Conservation (phyloP, 2,329 filamentous ascomycete genomes). For the Sordariomycetes sp. region DNA sequence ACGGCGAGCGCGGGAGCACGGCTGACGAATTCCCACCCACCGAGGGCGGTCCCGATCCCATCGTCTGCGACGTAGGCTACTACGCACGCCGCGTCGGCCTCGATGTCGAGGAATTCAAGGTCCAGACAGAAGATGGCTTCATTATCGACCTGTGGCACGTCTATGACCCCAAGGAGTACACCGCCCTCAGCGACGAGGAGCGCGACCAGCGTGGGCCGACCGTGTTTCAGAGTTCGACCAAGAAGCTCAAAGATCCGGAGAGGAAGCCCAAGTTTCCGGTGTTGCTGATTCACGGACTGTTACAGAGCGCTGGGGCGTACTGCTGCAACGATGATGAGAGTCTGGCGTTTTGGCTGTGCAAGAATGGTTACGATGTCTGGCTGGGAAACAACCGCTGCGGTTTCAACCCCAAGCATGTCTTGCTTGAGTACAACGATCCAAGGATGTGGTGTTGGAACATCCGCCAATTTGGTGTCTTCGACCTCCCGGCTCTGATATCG, state of each 20-base stretch:
- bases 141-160: slow-evolving; percentile 85
- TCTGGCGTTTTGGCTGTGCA: slow-evolving; percentile 85
- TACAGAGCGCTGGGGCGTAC: slow-evolving; percentile 83
- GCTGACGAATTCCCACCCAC: slow-evolving; percentile 58
- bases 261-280: slow-evolving; percentile 65
- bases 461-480: slow-evolving; percentile 83
- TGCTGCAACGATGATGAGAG: slow-evolving; percentile 86
- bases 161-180: slow-evolving; percentile 71
- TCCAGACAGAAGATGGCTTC: slow-evolving; percentile 91
- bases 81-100: slow-evolving; percentile 84
- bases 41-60: slow-evolving; percentile 71
- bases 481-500: slow-evolving; percentile 72
- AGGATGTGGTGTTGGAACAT: slow-evolving; percentile 98
- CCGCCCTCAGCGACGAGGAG: slow-evolving; percentile 38
- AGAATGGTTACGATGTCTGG: slow-evolving; percentile 92
- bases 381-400: slow-evolving; percentile 90
- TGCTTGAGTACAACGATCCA: slow-evolving; percentile 65
- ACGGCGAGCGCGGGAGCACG: slow-evolving; percentile 31
- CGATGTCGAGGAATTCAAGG: slow-evolving; percentile 72
- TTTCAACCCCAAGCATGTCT: slow-evolving; percentile 65
- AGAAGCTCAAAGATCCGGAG: slow-evolving; percentile 29
- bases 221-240: slow-evolving; percentile 41
- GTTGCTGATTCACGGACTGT: slow-evolving; percentile 75
- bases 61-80: slow-evolving; percentile 72
- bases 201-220: slow-evolving; percentile 45